Conservation (phyloP, 176 grass and related monocot species). For the Otatea glauca region DNA sequence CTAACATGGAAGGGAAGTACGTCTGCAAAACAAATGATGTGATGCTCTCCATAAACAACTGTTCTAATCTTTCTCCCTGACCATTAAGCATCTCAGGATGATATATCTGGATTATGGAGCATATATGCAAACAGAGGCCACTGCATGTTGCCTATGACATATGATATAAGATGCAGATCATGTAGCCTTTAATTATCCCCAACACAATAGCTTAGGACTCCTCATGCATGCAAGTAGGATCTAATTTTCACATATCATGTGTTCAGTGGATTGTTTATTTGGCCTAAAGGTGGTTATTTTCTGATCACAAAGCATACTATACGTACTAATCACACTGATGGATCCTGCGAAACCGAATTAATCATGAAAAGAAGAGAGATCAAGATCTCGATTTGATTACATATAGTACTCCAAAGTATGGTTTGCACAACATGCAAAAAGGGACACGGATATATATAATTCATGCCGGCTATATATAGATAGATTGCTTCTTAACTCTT, state of each 20-base stretch:
- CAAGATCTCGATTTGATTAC: conserved; percentile 68
- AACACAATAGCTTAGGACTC: conserved; percentile 34
- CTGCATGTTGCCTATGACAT: conserved; percentile 61
- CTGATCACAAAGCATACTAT: conserved; percentile 45
- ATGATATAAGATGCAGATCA: conserved; percentile 68
- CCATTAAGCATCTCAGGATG: conserved; percentile 49
- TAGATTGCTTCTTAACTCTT: conserved; percentile 58
- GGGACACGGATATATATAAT: conserved; percentile 50
- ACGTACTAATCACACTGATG: conserved; percentile 56
- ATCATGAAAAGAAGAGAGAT: conserved; percentile 65
- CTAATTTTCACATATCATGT: conserved; percentile 19
- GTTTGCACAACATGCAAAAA: conserved; percentile 63
- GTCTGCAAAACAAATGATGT: conserved; percentile 56
- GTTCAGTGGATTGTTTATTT: conserved; percentile 39
- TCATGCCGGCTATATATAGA: conserved; percentile 48
- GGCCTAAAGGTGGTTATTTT: conserved; percentile 48
- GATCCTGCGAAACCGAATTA: conserved; percentile 61
- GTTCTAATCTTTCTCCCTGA: conserved; percentile 37
- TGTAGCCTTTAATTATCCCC: conserved; percentile 50
- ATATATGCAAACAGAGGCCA: conserved; percentile 62
- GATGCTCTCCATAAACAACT: conserved; percentile 55
- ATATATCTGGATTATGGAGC: conserved; percentile 45
- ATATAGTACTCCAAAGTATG: conserved; percentile 68
- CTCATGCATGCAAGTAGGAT: conserved; percentile 57
- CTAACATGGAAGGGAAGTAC: conserved; percentile 63